These are phyloP conservation scores for Tephrocybe sp. DNA, from an alignment of 768 basidiomycete genomes.

Conservation along the genomic window DNA sequence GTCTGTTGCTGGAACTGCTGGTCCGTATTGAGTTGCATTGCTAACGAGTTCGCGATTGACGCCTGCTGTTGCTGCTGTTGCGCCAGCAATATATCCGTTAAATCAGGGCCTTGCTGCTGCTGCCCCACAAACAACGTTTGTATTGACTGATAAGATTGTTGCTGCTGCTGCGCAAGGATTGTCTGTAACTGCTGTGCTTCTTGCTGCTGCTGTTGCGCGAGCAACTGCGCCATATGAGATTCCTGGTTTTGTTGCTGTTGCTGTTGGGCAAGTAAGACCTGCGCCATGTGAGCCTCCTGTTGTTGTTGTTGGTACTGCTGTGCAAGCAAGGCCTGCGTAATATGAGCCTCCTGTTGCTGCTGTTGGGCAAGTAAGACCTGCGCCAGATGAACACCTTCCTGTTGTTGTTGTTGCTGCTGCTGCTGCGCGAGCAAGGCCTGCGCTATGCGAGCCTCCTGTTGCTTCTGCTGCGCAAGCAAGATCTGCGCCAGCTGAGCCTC, in stretches of 20 bases:
- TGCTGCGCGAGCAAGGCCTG: too few species aligned
- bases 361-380: not conserved
- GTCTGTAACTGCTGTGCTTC: not conserved
- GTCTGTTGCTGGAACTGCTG: not conserved
- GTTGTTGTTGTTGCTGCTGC: constrained; percentile 1
- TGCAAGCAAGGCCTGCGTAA: not conserved
- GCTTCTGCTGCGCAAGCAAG: not conserved
- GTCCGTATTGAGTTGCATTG: not conserved
- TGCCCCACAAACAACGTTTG: not conserved
- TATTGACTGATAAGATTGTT: not conserved
- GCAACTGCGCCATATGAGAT: not conserved
- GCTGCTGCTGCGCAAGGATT: not conserved
- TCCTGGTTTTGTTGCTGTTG: too few species aligned
- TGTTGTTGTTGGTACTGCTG: constrained; percentile 1
- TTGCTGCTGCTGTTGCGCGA: not conserved
- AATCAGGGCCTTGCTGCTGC: too few species aligned
- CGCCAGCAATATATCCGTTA: too few species aligned
- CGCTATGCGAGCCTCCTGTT: too few species aligned
- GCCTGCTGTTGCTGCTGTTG: not conserved
- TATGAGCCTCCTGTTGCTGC: not conserved
- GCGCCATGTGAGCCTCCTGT: not conserved
- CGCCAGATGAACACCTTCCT: not conserved
- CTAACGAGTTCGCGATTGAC: not conserved
- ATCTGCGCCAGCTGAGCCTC: not conserved
- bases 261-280: not conserved